These are phyloP conservation scores for Saccharomyces hybrid DNA, from an alignment of 1,139 yeast genomes.

Conservation along the genomic window DNA sequence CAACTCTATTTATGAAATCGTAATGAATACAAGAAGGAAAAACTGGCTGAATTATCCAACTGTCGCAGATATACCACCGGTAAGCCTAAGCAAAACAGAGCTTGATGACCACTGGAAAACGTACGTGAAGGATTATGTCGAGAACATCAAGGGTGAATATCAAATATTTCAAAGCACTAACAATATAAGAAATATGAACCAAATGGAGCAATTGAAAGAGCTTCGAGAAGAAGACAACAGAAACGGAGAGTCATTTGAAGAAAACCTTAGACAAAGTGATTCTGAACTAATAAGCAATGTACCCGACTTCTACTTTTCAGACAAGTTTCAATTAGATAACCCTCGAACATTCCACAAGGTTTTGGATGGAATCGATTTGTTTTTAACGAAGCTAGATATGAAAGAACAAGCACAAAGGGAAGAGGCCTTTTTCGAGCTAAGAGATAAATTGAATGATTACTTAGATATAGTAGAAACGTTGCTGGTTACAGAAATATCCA, in stretches of 20 bases:
- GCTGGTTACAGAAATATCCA: constrained; percentile 73
- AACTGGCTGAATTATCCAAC: constrained; percentile 59
- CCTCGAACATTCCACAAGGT: constrained; percentile 77
- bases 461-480: constrained; percentile 79
- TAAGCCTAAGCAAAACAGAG: constrained; percentile 53
- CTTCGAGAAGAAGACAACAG: constrained; percentile 11
- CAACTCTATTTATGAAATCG: constrained; percentile 68
- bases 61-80: constrained; percentile 74
- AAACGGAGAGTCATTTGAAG: constrained; percentile 16
- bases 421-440: constrained; percentile 44
- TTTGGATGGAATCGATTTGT: constrained; percentile 33
- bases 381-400: constrained; percentile 19
- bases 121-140: constrained; percentile 44
- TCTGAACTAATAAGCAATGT: constrained; percentile 29
- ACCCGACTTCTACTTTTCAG: constrained; percentile 62
- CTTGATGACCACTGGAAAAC: constrained; percentile 45
- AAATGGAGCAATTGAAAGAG: constrained; percentile 33
- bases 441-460: constrained; percentile 73
- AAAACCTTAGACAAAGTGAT: constrained; percentile 8
- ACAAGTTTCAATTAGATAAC: constrained; percentile 74
- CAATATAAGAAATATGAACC: constrained; percentile 33
- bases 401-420: constrained; percentile 22
- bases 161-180: constrained; percentile 39
- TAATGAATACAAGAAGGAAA: constrained; percentile 35
- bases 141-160: constrained; percentile 46